Percentiles rank a stretch among this genome's conserved stretches.
Evolutionary conservation across 441 rosid species (phyloP).

Genomic region (Macaranga tanarius): DNA sequence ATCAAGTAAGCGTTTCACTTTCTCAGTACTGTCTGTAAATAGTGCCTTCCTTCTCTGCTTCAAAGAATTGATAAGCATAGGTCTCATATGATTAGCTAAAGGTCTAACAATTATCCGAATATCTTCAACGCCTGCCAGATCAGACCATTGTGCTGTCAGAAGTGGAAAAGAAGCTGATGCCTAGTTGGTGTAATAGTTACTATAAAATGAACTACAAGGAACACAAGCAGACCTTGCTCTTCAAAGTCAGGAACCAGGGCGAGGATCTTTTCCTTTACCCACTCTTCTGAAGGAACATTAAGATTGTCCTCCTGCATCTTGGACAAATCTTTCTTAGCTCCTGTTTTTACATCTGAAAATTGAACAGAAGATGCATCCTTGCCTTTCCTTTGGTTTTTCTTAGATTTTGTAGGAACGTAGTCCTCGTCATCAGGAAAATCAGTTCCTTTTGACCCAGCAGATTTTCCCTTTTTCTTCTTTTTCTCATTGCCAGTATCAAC

Average conservation of each 20-base stretch:
- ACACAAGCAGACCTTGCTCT: slow-evolving; percentile 61
- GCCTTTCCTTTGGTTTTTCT: slow-evolving; percentile 81
- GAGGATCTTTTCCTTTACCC: slow-evolving; percentile 70
- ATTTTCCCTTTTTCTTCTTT: slow-evolving; percentile 84
- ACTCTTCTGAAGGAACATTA: slow-evolving; percentile 67
- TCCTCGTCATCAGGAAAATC: slow-evolving; percentile 67
- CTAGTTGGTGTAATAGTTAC: slow-evolving; percentile 17
- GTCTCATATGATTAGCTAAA: slow-evolving; percentile 68
- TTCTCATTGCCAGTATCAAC: slow-evolving; percentile 51
- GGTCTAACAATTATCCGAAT: slow-evolving; percentile 55
- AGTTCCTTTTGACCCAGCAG: slow-evolving; percentile 50
- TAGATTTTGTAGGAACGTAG: slow-evolving; percentile 63
- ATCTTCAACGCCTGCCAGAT: slow-evolving; percentile 66
- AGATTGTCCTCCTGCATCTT: slow-evolving; percentile 58
- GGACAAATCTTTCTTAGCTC: slow-evolving; percentile 58
- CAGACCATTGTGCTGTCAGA: slow-evolving; percentile 27
- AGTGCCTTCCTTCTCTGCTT: slow-evolving; percentile 85
- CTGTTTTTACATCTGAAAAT: slow-evolving; percentile 54
- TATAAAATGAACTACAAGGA: slow-evolving; percentile 12
- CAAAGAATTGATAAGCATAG: slow-evolving; percentile 69
- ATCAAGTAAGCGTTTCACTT: slow-evolving; percentile 70
- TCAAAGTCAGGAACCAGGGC: slow-evolving; percentile 71
- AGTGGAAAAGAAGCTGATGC: slow-evolving; percentile 4
- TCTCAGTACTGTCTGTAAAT: slow-evolving; percentile 83
- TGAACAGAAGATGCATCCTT: slow-evolving; percentile 63